Conservation (phyloP, 495 filamentous ascomycete species). For the Penicillium alfredii region DNA sequence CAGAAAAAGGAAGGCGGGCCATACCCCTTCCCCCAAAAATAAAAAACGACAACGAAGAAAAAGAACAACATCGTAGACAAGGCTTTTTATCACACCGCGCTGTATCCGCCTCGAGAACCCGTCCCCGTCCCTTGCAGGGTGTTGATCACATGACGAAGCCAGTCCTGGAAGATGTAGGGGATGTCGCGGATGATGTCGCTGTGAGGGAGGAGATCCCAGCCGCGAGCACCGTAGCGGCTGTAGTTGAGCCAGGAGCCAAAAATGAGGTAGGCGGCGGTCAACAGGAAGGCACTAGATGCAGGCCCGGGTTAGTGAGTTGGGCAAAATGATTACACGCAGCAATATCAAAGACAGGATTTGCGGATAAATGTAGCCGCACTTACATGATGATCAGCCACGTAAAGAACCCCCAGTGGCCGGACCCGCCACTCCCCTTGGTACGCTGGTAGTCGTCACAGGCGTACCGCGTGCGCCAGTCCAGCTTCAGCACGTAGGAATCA, state of each 20-base stretch:
- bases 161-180: slow-evolving; percentile 89
- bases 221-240: slow-evolving; percentile 88
- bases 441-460: slow-evolving; percentile 61
- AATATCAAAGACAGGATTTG: too few species aligned
- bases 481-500: slow-evolving; percentile 49
- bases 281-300: slow-evolving; percentile 81
- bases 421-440: slow-evolving; percentile 36
- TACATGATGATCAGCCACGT: slow-evolving; percentile 96
- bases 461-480: slow-evolving; percentile 82
- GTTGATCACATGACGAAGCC: slow-evolving; percentile 67
- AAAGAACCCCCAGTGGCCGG: slow-evolving; percentile 79
- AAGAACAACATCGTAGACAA: neutral
- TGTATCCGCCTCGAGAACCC: slow-evolving; percentile 82
- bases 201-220: slow-evolving; percentile 94
- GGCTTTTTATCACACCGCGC: slow-evolving; percentile 60
- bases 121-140: slow-evolving; percentile 72
- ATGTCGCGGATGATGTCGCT: slow-evolving; percentile 86
- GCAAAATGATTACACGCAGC: too few species aligned
- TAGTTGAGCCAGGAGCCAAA: slow-evolving; percentile 99
- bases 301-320: too few species aligned
- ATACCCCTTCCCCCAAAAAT: too few species aligned
- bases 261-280: slow-evolving; percentile 84
- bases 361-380: too few species aligned
- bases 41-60: too few species aligned
- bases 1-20: too few species aligned